Evolutionary conservation across 2,329 filamentous ascomycete genomes (phyloP).

Genomic region (Talaromyces islandicus): DNA sequence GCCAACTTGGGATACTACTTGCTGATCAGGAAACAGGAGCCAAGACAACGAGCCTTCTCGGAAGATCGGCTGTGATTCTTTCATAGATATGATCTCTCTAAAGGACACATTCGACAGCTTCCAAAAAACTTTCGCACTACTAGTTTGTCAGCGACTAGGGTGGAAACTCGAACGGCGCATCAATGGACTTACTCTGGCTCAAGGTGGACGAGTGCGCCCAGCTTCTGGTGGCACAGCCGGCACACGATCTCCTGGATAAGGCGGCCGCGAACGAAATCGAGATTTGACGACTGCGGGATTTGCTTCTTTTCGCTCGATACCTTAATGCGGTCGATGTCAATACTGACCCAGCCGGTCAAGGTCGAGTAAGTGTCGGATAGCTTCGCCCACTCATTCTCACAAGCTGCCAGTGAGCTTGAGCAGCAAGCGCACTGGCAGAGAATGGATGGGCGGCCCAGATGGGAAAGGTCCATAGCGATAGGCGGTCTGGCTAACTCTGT

Average conservation of each 20-base stretch:
- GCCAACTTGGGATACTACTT: conserved; percentile 13
- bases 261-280: conserved; percentile 28
- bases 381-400: conserved; percentile 37
- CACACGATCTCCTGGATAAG: conserved; percentile 32
- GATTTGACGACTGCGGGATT: conserved; percentile 30
- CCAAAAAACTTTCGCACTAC: conserved; percentile 34
- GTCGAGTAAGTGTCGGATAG: conserved; percentile 33
- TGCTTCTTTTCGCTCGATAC: conserved; percentile 31
- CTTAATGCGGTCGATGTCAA: conserved; percentile 31
- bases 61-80: conserved; percentile 29
- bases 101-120: conserved; percentile 34
- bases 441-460: conserved; percentile 31
- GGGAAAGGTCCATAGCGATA: conserved; percentile 27
- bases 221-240: conserved; percentile 33
- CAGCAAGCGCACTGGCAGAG: conserved; percentile 32
- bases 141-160: background rate
- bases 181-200: conserved; percentile 31
- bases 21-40: conserved; percentile 18
- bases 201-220: conserved; percentile 29
- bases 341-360: conserved; percentile 31
- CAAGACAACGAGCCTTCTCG: conserved; percentile 28
- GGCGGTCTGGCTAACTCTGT: background rate
- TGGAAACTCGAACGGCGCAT: background rate
- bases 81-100: conserved; percentile 35
- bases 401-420: conserved; percentile 34